phyloP scores from a whole-genome alignment of 257 asterid genomes.

The Solanum rostratum region DNA sequence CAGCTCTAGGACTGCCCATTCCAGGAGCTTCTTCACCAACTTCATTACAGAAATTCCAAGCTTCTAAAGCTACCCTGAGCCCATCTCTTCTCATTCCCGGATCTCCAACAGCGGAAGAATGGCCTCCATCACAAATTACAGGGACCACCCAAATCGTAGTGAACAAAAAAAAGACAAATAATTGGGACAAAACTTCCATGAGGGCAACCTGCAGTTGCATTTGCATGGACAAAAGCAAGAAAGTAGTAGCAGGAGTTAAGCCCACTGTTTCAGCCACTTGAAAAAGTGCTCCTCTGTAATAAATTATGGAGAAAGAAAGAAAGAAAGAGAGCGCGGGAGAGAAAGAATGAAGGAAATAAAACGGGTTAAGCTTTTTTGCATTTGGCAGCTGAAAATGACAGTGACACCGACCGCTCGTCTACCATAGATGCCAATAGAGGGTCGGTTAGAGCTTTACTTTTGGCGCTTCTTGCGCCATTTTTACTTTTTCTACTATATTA shows the following conservation, averaged over 20 bases:
- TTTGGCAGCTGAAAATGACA: not conserved
- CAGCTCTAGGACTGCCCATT: slow-evolving; percentile 9
- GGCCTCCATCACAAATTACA: not conserved
- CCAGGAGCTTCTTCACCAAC: not conserved
- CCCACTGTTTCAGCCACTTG: not conserved
- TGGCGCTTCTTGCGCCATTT: not conserved
- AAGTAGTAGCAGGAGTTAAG: not conserved
- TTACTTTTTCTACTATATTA: too few species aligned
- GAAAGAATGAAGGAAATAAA: not conserved
- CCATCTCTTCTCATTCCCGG: slow-evolving; percentile 3
- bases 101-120: not conserved
- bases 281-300: not conserved
- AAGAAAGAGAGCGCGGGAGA: not conserved
- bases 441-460: not conserved
- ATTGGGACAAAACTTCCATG: not conserved
- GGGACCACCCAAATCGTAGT: not conserved
- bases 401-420: not conserved
- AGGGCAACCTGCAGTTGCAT: not conserved
- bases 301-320: not conserved
- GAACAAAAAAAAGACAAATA: not conserved
- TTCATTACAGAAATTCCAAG: slow-evolving; percentile 10
- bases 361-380: not conserved
- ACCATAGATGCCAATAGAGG: not conserved
- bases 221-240: not conserved
- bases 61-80: not conserved